These are phyloP conservation scores for Vachellia pachyceras DNA, from an alignment of 306 rosid species.

Conservation along the genomic window DNA sequence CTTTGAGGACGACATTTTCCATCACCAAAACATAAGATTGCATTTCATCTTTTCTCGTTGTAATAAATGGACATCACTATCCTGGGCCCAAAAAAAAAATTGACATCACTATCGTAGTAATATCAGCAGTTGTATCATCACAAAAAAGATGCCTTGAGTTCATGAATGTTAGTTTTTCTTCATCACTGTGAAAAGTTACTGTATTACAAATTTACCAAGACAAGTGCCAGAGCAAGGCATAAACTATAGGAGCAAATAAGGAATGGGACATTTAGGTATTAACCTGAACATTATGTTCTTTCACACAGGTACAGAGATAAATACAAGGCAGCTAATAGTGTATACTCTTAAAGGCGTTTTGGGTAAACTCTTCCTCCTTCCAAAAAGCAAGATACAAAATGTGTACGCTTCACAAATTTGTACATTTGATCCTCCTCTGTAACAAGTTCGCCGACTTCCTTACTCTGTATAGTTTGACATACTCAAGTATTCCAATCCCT, in stretches of 20 bases:
- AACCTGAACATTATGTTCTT: too few relatives aligned
- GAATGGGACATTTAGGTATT: constrained; percentile 35
- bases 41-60: neutral
- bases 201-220: neutral
- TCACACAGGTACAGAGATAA: constrained; percentile 47
- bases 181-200: neutral
- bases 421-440: constrained; percentile 57
- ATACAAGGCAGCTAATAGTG: constrained; percentile 32
- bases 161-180: neutral
- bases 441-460: constrained; percentile 35
- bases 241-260: constrained; percentile 26
- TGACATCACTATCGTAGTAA: neutral
- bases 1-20: neutral
- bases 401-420: constrained; percentile 46
- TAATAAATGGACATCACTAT: neutral
- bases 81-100: too few relatives aligned
- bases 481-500: constrained; percentile 75
- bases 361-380: constrained; percentile 43
- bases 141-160: too few relatives aligned
- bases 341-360: constrained; percentile 18
- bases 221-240: constrained; percentile 20
- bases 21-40: neutral
- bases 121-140: too few relatives aligned
- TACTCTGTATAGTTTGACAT: constrained; percentile 50
- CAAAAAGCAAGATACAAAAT: constrained; percentile 49